Evolutionary conservation across 345 rosid species (phyloP).

Genomic region (Citrus medica): DNA sequence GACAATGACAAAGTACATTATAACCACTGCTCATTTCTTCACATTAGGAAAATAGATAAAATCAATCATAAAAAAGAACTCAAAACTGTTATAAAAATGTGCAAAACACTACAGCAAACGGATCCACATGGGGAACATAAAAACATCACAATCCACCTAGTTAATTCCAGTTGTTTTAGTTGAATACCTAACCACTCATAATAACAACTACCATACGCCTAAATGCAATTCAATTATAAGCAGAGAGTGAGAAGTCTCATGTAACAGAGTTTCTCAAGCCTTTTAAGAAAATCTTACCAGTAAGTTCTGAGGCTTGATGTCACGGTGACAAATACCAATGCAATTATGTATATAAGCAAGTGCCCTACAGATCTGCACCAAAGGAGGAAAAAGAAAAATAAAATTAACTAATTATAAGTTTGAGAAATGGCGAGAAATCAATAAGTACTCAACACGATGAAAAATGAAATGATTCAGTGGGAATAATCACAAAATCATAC

Average conservation of each 20-base stretch:
- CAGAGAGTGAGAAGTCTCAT: background rate
- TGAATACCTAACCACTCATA: background rate
- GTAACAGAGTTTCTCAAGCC: background rate
- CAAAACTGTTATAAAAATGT: background rate
- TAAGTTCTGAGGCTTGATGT: slow-evolving; percentile 94
- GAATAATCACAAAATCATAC: background rate
- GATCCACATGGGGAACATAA: slow-evolving; percentile 3
- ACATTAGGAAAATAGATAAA: background rate
- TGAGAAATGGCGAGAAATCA: background rate
- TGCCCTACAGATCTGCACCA: slow-evolving; percentile 89
- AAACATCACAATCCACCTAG: background rate
- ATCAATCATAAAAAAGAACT: background rate
- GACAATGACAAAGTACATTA: background rate
- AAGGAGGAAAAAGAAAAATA: slow-evolving; percentile 11
- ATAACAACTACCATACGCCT: background rate
- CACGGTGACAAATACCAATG: slow-evolving; percentile 95
- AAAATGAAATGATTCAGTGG: background rate
- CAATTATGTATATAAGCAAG: slow-evolving; percentile 83
- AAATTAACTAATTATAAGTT: background rate
- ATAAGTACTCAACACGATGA: background rate
- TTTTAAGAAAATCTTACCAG: slow-evolving; percentile 45
- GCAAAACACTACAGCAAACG: background rate
- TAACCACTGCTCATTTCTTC: background rate
- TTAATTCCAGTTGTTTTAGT: background rate
- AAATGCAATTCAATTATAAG: background rate